A percentile compares a stretch with the other conserved stretches of the same genome.
These are phyloP conservation scores for Candida sojae DNA, from an alignment of 1,139 yeast species.

Conservation along the genomic window DNA sequence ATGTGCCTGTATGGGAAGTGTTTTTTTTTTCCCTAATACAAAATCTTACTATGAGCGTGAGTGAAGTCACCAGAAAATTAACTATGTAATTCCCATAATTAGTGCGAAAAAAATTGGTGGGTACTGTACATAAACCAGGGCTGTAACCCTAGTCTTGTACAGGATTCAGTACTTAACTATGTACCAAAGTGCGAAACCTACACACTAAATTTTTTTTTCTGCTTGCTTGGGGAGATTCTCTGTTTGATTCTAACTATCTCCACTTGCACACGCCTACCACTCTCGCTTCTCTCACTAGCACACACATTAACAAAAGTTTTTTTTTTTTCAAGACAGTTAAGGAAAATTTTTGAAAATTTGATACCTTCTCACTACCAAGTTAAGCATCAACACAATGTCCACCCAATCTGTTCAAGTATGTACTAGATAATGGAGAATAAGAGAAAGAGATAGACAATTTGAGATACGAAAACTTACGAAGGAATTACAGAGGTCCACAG, in stretches of 20 bases:
- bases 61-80: too few relatives aligned
- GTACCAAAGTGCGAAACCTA: not conserved
- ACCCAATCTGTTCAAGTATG: conserved; percentile 75
- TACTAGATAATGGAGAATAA: conserved; percentile 16
- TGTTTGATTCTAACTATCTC: not conserved
- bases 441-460: not conserved
- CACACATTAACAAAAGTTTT: conserved; percentile 5
- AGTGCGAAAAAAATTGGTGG: not conserved
- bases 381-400: conserved; percentile 37
- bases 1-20: not conserved
- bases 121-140: conserved; percentile 5
- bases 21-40: not conserved
- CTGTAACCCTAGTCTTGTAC: conserved; percentile 4
- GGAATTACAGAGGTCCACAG: too few relatives aligned
- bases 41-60: not conserved
- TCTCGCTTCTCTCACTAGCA: not conserved
- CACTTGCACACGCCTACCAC: conserved; percentile 2
- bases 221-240: too few relatives aligned
- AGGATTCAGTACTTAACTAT: conserved; percentile 1
- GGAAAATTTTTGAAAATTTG: conserved; percentile 5
- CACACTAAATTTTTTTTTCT: not conserved
- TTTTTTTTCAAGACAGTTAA: conserved; percentile 1
- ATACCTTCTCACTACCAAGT: conserved; percentile 8
- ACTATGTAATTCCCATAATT: not conserved
- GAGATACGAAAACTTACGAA: too few relatives aligned